Base-by-base conservation (phyloP, 202 grass and related monocot genomes). In the Carex sylvatica region DNA sequence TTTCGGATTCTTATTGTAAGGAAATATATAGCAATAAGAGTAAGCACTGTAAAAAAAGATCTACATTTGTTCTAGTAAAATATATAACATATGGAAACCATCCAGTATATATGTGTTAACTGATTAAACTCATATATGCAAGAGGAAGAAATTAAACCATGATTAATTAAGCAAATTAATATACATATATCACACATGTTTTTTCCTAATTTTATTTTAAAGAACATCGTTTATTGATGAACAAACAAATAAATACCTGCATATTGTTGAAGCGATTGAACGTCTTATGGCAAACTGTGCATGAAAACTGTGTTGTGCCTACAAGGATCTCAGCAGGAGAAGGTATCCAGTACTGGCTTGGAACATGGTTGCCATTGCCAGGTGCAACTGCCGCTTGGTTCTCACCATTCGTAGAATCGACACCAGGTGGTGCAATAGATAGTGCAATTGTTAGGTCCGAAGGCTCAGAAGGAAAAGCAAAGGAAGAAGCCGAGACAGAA, bases 241-340 rank as follows among this genome's bases (percentile, higher is more conserved):
- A 44, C 8, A 44, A n/a, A n/a, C 9, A 14, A 36, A 61, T 9
- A 7, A 55, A 70, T 23, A 88, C 93, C 94, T 97, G 95, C 95
- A 98, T 95, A 85, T 98, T 98, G 86, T 98, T 98, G 86, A 93
- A 98, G 59, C 95, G 95, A 74, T 98, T 98, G 87, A 98, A 98
- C 52, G 89, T 95, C 80, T 98, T 98, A 86, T 93, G 90, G 89
- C 95, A 98, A 38, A 98, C 95, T 56, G 86, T 90, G 90, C 95
- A 98, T 75, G 95, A 98, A 89, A 98, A 98, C 87, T 98, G 95
- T 3, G 95, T 98, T 3, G 90, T 93, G 62, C 95, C 92, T 18
- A 98, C 92, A 28, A 98, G 95, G 90, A 98, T 98, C 89, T 98
- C 95, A 23, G 92, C 89, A 52, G 95, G 86, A 15, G 95, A 93